A percentile compares a stretch with the other conserved stretches of the same genome.
Evolutionary conservation across 1,284 basidiomycete species (phyloP).

Genomic region (Cryptococcus wingfieldii): DNA sequence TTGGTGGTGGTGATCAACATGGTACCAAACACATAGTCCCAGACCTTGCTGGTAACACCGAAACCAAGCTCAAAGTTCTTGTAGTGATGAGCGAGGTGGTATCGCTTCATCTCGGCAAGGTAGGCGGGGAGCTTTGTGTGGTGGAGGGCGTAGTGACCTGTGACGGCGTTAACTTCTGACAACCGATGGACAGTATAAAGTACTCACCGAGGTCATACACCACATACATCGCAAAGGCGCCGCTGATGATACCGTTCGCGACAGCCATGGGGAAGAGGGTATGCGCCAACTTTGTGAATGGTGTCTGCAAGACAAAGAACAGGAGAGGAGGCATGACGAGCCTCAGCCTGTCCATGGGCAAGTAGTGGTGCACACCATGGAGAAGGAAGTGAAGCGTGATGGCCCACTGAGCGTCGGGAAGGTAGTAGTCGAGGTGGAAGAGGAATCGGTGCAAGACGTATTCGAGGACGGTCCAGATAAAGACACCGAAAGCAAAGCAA

Average conservation of each 20-base stretch:
- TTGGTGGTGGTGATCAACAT: constrained; percentile 57
- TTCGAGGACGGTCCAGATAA: constrained; percentile 94
- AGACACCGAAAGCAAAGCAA: constrained; percentile 74
- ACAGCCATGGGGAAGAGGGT: constrained; percentile 73
- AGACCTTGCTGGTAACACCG: constrained; percentile 90
- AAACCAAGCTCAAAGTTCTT: constrained; percentile 98
- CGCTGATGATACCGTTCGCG: constrained; percentile 90
- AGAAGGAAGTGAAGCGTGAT: constrained; percentile 87
- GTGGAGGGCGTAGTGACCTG: constrained; percentile 74
- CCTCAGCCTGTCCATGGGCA: constrained; percentile 92
- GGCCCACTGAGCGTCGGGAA: constrained; percentile 78
- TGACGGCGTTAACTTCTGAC: neutral
- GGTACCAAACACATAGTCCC: constrained; percentile 91
- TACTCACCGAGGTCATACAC: constrained; percentile 76
- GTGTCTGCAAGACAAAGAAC: constrained; percentile 72
- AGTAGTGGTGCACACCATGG: constrained; percentile 95
- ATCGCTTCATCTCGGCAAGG: constrained; percentile 88
- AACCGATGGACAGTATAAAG: neutral
- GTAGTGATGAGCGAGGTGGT: constrained; percentile 96
- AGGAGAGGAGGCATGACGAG: constrained; percentile 95
- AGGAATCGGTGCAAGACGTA: constrained; percentile 95
- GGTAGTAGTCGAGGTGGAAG: constrained; percentile 89
- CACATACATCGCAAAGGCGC: constrained; percentile 85
- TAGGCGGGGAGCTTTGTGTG: constrained; percentile 86
- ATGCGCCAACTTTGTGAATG: constrained; percentile 86